These are phyloP conservation scores for Neurospora terricola DNA, from an alignment of 495 filamentous ascomycete genomes.

Conservation along the genomic window DNA sequence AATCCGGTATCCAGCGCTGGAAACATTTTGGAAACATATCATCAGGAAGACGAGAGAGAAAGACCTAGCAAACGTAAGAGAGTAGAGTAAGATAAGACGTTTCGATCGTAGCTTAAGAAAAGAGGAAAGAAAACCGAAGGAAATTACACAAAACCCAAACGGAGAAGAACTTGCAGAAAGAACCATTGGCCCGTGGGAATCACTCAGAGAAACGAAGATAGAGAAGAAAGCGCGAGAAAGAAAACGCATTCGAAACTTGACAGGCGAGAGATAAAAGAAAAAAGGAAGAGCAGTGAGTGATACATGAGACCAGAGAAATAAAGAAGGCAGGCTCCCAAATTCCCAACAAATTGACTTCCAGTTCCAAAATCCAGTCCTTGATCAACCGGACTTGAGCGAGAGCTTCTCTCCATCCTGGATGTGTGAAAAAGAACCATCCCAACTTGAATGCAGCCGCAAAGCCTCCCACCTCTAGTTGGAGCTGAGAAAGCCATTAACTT, in stretches of 20 bases:
- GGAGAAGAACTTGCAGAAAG: constrained; percentile 2
- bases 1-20: neutral
- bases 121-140: constrained; percentile 2
- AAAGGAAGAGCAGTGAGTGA: constrained; percentile 4
- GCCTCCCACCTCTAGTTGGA: neutral
- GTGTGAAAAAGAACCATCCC: neutral
- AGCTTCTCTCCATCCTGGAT: neutral
- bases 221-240: neutral
- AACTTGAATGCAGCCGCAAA: neutral
- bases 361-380: constrained; percentile 10
- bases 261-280: neutral
- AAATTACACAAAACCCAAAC: constrained; percentile 4
- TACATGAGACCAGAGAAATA: constrained; percentile 14
- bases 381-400: constrained; percentile 1
- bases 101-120: neutral
- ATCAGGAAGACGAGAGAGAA: constrained; percentile 10
- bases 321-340: constrained; percentile 11
- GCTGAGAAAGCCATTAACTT: constrained; percentile 1
- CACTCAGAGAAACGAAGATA: neutral
- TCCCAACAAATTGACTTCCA: constrained; percentile 8
- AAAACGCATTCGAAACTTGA: constrained; percentile 1
- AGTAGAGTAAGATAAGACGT: constrained; percentile 8
- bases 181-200: neutral
- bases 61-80: constrained; percentile 1
- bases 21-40: neutral